Evolutionary conservation across 1,284 basidiomycete species (phyloP).

Genomic region (Fomes fomentarius): DNA sequence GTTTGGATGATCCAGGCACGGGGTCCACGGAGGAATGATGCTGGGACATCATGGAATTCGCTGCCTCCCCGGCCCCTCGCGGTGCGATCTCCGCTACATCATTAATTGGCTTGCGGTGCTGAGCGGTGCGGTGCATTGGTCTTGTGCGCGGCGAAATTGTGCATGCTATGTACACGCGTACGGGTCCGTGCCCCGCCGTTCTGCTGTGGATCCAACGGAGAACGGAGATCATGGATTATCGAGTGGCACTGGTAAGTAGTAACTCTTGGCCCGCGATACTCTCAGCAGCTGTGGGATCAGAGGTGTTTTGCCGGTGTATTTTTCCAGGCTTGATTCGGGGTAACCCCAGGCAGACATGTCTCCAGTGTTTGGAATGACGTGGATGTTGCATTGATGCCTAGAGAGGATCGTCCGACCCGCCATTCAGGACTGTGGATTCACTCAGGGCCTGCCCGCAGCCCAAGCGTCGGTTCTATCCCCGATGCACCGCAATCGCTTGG

Average conservation of each 20-base stretch:
- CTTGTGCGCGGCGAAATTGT: not conserved
- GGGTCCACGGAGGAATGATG: constrained; percentile 18
- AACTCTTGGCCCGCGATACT: too few relatives aligned
- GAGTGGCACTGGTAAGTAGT: too few relatives aligned
- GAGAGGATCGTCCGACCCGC: not conserved
- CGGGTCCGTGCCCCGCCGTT: not conserved
- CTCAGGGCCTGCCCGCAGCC: too few relatives aligned
- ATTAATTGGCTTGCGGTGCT: too few relatives aligned
- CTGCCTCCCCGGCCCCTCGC: constrained; percentile 11
- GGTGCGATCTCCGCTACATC: constrained; percentile 1
- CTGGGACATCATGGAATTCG: constrained; percentile 13
- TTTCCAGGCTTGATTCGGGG: constrained; percentile 1
- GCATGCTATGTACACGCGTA: not conserved
- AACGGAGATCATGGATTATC: too few relatives aligned
- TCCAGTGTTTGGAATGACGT: too few relatives aligned
- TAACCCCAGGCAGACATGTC: not conserved
- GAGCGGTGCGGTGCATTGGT: not conserved
- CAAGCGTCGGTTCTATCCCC: too few relatives aligned
- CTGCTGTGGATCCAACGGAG: not conserved
- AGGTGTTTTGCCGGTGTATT: not conserved
- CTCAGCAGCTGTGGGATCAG: too few relatives aligned
- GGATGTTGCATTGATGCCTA: too few relatives aligned
- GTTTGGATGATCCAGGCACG: constrained; percentile 21
- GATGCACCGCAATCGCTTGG: not conserved
- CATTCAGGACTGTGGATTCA: not conserved